phyloP scores from a whole-genome alignment of 768 basidiomycete genomes.

The Xanthoconium purpureum region DNA sequence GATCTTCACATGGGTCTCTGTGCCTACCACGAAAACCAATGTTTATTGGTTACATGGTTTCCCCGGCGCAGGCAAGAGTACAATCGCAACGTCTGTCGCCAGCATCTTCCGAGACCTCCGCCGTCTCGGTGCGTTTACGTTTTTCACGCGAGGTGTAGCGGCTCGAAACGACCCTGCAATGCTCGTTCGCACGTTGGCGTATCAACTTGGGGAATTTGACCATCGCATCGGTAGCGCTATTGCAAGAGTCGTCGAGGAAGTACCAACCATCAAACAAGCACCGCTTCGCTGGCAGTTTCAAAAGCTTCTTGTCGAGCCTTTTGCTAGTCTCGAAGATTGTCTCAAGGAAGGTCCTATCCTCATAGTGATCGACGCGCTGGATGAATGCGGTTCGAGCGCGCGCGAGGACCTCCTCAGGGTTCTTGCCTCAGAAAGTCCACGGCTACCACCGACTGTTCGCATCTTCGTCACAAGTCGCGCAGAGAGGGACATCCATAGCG shows the following conservation, averaged over 20 bases:
- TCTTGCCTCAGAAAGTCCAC: conserved; percentile 22
- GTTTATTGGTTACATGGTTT: conserved; percentile 36
- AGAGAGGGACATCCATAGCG: conserved; percentile 27
- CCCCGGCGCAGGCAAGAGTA: conserved; percentile 37
- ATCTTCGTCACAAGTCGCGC: conserved; percentile 34
- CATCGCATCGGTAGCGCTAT: conserved; percentile 28
- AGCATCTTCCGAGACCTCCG: conserved; percentile 31
- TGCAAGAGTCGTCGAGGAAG: conserved; percentile 21
- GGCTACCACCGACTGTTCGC: conserved; percentile 24
- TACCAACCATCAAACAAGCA: conserved; percentile 30
- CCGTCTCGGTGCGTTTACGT: conserved; percentile 35
- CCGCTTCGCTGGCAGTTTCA: conserved; percentile 33
- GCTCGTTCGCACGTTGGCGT: conserved; percentile 35
- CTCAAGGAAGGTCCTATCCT: conserved; percentile 28
- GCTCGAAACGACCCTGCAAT: conserved; percentile 28
- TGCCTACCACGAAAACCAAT: conserved; percentile 17
- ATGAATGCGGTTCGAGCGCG: conserved; percentile 29
- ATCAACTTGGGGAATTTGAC: conserved; percentile 34
- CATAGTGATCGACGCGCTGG: conserved; percentile 36
- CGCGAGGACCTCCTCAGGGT: conserved; percentile 30
- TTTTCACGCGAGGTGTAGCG: conserved; percentile 33
- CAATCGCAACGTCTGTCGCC: conserved; percentile 35
- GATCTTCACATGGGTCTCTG: conserved; percentile 24
- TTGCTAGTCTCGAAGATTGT: conserved; percentile 16
- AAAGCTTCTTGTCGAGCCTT: conserved; percentile 33